Conservation (phyloP, 805 yeast species). For the Vanderwaltozyma polyspora region DNA sequence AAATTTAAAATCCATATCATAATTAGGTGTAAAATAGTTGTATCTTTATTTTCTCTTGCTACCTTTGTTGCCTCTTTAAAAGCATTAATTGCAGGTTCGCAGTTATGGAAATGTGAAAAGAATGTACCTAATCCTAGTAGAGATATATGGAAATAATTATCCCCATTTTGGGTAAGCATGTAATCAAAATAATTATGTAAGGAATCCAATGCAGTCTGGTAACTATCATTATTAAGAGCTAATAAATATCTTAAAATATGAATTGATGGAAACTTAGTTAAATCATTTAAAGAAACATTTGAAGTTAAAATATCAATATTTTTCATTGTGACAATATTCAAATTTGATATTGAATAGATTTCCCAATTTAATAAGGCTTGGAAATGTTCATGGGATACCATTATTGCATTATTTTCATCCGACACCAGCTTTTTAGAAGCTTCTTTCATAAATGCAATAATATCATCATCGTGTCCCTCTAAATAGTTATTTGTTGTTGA, state of each 20-base stretch:
- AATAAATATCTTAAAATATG: conserved; percentile 16
- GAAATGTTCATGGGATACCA: conserved; percentile 13
- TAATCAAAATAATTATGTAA: conserved; percentile 59
- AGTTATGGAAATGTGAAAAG: conserved; percentile 57
- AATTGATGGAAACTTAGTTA: conserved; percentile 18
- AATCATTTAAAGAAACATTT: conserved; percentile 6
- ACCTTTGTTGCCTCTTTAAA: conserved; percentile 80
- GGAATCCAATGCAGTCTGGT: conserved; percentile 36
- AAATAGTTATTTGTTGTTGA: not conserved
- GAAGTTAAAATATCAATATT: not conserved
- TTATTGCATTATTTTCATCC: not conserved
- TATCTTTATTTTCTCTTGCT: conserved; percentile 77
- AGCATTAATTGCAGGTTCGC: conserved; percentile 60
- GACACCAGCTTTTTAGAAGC: not conserved
- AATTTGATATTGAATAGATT: conserved; percentile 3
- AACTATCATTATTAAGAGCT: conserved; percentile 8
- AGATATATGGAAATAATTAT: conserved; percentile 65
- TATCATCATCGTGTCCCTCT: not conserved
- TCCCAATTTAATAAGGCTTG: conserved; percentile 17
- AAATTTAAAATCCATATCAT: conserved; percentile 67
- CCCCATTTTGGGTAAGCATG: conserved; percentile 55
- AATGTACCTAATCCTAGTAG: conserved; percentile 59
- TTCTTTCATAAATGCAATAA: not conserved
- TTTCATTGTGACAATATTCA: not conserved
- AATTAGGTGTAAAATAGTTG: conserved; percentile 57